phyloP scores from a whole-genome alignment of 2,329 filamentous ascomycete species.

The Fusarium graminum region DNA sequence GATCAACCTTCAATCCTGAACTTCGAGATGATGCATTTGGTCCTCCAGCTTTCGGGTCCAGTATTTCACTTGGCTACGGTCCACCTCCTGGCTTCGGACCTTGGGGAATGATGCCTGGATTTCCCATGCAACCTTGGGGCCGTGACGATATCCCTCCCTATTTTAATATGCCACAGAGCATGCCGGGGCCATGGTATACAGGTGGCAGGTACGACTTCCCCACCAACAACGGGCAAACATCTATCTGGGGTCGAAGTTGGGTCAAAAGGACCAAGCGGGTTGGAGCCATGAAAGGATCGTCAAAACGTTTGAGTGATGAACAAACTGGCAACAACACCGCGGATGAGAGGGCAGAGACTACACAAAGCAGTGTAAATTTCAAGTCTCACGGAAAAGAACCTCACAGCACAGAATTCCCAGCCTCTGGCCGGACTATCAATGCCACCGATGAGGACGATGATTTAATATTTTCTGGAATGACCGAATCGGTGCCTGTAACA shows the following conservation, averaged over 20 bases:
- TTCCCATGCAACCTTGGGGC: constrained; percentile 33
- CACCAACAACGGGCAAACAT: constrained; percentile 49
- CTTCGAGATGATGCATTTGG: not conserved
- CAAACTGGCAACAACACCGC: not conserved
- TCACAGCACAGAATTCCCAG: not conserved
- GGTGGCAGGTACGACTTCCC: constrained; percentile 53
- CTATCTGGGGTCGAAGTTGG: constrained; percentile 53
- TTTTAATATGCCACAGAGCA: constrained; percentile 33
- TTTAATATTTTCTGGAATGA: constrained; percentile 19
- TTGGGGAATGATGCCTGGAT: constrained; percentile 31
- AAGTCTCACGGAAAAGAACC: not conserved
- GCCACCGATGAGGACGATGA: constrained; percentile 49
- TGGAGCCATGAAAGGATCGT: constrained; percentile 37
- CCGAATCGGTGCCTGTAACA: not conserved
- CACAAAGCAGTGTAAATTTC: constrained; percentile 8
- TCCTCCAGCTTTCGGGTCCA: constrained; percentile 6
- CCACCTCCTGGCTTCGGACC: constrained; percentile 19
- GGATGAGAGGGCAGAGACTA: constrained; percentile 8
- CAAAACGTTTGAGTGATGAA: constrained; percentile 9
- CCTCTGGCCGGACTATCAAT: constrained; percentile 14
- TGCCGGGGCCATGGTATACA: constrained; percentile 22
- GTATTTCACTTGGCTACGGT: constrained; percentile 3
- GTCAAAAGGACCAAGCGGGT: constrained; percentile 30
- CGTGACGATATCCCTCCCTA: constrained; percentile 44
- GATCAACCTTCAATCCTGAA: not conserved